These are phyloP conservation scores for Cryptococcus hybrid DNA, from an alignment of 1,284 basidiomycete genomes.

Conservation along the genomic window DNA sequence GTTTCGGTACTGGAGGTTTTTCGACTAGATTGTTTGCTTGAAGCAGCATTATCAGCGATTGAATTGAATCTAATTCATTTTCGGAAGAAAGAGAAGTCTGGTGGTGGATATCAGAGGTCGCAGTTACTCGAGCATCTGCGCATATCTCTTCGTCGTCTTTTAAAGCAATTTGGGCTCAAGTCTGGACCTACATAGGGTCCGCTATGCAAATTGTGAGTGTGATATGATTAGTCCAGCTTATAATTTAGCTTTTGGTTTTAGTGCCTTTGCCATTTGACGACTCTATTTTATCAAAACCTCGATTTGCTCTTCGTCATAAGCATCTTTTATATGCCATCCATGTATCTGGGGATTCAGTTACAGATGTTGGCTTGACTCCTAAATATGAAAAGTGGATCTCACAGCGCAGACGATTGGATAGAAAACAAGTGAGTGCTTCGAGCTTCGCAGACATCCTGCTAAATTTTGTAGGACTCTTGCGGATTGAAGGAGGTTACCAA, in stretches of 20 bases:
- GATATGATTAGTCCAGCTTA: neutral
- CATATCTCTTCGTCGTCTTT: conserved; percentile 9
- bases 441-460: too few relatives aligned
- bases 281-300: conserved; percentile 2
- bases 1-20: neutral
- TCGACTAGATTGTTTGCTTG: conserved; percentile 37
- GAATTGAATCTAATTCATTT: conserved; percentile 4
- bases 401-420: neutral
- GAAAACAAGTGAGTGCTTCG: neutral
- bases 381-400: conserved; percentile 2
- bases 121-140: conserved; percentile 2
- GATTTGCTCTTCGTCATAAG: conserved; percentile 26
- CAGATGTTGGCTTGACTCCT: conserved; percentile 5
- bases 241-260: conserved; percentile 15
- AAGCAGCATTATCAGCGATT: conserved; percentile 14
- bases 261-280: neutral
- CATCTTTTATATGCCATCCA: conserved; percentile 5
- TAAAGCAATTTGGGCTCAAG: conserved; percentile 20
- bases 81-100: conserved; percentile 29
- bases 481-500: too few relatives aligned
- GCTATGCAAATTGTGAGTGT: conserved; percentile 37
- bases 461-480: too few relatives aligned
- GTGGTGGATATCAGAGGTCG: conserved; percentile 36
- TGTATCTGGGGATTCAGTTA: too few relatives aligned
- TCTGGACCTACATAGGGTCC: conserved; percentile 21